These are phyloP conservation scores for Drosera capensis DNA, from an alignment of 148 eudicot species.

Conservation along the genomic window DNA sequence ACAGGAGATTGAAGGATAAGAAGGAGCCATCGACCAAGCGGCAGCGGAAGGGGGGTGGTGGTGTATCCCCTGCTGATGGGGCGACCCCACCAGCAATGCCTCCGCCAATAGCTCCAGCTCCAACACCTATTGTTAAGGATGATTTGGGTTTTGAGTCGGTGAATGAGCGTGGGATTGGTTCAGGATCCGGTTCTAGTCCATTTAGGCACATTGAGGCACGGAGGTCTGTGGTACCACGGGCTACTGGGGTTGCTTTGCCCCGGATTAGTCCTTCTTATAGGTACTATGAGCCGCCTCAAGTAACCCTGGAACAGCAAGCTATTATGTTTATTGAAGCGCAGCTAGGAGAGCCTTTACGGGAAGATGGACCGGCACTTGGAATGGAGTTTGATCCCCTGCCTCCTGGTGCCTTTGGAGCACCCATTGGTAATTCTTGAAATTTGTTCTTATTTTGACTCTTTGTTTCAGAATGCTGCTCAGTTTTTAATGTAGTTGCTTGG, in stretches of 20 bases:
- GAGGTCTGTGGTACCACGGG: constrained; percentile 24
- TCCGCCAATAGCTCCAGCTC: constrained; percentile 12
- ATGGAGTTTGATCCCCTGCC: constrained; percentile 97
- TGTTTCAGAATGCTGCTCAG: neutral
- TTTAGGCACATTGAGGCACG: constrained; percentile 30
- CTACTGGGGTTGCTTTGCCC: constrained; percentile 42
- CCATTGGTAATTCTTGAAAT: constrained; percentile 70
- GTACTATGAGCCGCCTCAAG: constrained; percentile 49
- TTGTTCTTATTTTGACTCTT: neutral
- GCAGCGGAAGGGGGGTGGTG: constrained; percentile 23
- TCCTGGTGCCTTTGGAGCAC: constrained; percentile 92
- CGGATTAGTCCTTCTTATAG: constrained; percentile 24
- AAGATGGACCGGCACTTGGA: constrained; percentile 84
- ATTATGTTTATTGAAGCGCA: constrained; percentile 72
- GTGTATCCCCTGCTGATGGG: constrained; percentile 18
- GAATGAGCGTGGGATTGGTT: constrained; percentile 30
- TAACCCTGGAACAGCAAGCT: constrained; percentile 43
- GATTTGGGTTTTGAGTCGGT: constrained; percentile 21
- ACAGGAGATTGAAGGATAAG: constrained; percentile 72
- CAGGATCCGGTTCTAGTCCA: constrained; percentile 39
- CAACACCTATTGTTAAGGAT: constrained; percentile 21
- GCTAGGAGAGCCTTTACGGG: constrained; percentile 72
- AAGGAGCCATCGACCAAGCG: constrained; percentile 23
- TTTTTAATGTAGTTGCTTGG: neutral
- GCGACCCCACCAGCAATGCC: constrained; percentile 7